Conservation (phyloP, 768 basidiomycete genomes). For the Daedaleopsis sinensis region DNA sequence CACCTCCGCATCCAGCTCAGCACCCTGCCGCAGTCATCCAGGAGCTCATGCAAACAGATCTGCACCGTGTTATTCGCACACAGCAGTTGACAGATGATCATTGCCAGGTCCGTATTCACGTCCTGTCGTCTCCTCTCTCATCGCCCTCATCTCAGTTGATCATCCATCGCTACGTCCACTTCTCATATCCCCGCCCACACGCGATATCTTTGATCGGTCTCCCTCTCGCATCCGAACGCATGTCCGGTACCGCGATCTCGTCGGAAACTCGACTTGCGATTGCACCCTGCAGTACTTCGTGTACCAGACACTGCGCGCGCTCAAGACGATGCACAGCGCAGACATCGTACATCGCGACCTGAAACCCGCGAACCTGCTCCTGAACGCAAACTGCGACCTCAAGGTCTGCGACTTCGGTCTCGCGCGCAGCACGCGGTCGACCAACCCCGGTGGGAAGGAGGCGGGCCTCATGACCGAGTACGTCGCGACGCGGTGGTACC, state of each 20-base stretch:
- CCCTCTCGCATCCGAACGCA: background rate
- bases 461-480: constrained; percentile 79
- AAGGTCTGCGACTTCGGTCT: constrained; percentile 91
- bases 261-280: constrained; percentile 3
- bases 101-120: constrained; percentile 56
- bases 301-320: constrained; percentile 82
- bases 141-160: background rate
- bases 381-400: constrained; percentile 89
- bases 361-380: constrained; percentile 85
- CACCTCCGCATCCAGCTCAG: constrained; percentile 40
- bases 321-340: constrained; percentile 89
- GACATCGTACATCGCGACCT: constrained; percentile 79
- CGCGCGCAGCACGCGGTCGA: constrained; percentile 65
- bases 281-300: constrained; percentile 63
- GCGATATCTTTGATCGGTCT: background rate
- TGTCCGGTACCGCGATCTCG: background rate
- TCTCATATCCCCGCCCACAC: constrained; percentile 16
- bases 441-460: constrained; percentile 58
- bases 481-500: constrained; percentile 92
- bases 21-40: constrained; percentile 62
- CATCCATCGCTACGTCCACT: background rate
- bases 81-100: constrained; percentile 92
- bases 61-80: constrained; percentile 90
- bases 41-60: constrained; percentile 88
- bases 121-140: background rate